Evolutionary conservation across 352 stramenopile genomes (phyloP), one percentile per base, ranked within the genome.

Genomic region (Phytophthora sp.): DNA sequence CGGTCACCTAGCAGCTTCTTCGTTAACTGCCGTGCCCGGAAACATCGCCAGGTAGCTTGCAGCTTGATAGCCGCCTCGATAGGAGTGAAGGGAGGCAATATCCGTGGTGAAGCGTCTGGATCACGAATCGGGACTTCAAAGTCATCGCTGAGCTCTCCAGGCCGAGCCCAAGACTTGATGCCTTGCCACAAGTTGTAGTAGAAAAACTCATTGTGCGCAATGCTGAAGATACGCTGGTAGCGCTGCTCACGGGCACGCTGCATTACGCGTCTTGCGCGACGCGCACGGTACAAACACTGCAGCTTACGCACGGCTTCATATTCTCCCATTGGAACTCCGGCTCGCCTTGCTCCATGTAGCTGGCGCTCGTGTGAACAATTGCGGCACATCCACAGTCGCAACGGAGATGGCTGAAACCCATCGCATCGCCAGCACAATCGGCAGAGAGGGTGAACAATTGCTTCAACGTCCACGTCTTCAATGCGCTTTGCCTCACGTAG

Each of bases 231-330:
- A 12, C 81, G 71, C 56, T 94, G 79, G 48, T 90, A 89, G 32
- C 80, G 79, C 49, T 82, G 75, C 48, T 91, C 79, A 20, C 82
- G 64, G 6, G 79, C 75, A 34, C 65, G 68, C 26, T 91, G 74
- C 30, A 94, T 46, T 17, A 90, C 55, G 0, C 68, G 64, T 15
- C 76, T 66, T 17, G 81, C 82, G 45, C 79, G 70, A 24, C 63
- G 63, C 2, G 80, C 82, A 20, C 84, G 81, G 39, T 76, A 90
- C 5, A 91, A 63, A 34, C 80, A 87, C 63, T 94, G 84, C 11
- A 94, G 54, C 63, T 91, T 94, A 12, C 83, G 77, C 7, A 91
- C 69, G 10, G 85, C 85, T 54, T 94, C 84, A 42, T 88, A 92
- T 46, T 94, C 81, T 5, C 74, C 65, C 48, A 94, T 72, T 0